Evolutionary conservation across 345 rosid species (phyloP), one percentile per base, ranked within the genome.

Genomic region (Pistacia vera): DNA sequence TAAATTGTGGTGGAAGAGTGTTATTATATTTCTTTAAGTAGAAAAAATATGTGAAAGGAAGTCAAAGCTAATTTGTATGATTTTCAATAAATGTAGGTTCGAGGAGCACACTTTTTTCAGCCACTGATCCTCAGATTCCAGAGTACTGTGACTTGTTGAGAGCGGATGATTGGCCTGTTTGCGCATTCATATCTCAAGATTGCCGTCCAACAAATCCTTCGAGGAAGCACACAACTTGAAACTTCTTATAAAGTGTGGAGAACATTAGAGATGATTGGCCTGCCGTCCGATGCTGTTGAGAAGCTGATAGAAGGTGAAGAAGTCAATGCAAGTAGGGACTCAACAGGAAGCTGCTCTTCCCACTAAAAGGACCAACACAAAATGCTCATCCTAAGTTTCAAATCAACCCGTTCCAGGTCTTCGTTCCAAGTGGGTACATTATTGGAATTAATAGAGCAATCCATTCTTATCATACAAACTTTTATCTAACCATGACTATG

Each of bases 41-140:
- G 30, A 25, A 16, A 46, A 48, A 48, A 2, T 2, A 54, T 5
- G 49, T 35, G 38, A 69, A 51, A 17, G 18, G 8, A 71, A 46
- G 25, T 48, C 65, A 33, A 13, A 48, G 49, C 77, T 75, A 55
- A 69, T 30, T 41, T 4, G 35, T 9, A 28, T 57, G 58, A 61
- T 70, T 35, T 70, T 25, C 58, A 36, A 10, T 41, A 14, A 36
- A 66, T 82, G 72, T 79, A 89, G 95, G 99, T 78, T 88, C 97
- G 33, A 84, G 99, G 82, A 96, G 99, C 77, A 61, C 97, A 16
- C 95, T 96, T 22, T 93, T 96, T 85, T 76, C 98, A 20, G 98
- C 99, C n/a, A 93, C 97, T 5, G 97, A 93, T 86, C 97, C 98
- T 81, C 97, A 92, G 89, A 77, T 96, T 77, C 85, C 94, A 11